These are phyloP conservation scores for Claviceps purpurea DNA, from an alignment of 2,329 filamentous ascomycete genomes.

Conservation along the genomic window DNA sequence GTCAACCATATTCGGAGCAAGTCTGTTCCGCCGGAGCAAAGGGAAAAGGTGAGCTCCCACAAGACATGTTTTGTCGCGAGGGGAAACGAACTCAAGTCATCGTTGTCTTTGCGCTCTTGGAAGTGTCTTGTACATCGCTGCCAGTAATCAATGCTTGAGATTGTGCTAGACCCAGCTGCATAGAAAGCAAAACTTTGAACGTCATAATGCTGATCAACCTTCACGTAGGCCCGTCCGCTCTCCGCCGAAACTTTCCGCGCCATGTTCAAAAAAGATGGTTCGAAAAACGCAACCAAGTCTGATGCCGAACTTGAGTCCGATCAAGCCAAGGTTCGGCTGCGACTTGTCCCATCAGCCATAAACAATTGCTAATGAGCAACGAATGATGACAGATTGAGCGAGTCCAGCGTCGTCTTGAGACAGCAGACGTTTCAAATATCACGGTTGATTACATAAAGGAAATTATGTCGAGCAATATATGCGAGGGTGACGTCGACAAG, in stretches of 20 bases:
- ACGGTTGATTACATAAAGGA: conserved; percentile 44
- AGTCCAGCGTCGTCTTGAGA: conserved; percentile 25
- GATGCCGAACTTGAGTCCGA: conserved; percentile 25
- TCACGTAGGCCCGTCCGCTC: conserved; percentile 33
- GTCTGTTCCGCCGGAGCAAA: conserved; percentile 36
- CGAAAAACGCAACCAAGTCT: conserved; percentile 30
- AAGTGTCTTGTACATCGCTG: not conserved
- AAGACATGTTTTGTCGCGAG: not conserved
- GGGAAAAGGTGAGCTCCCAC: conserved; percentile 31
- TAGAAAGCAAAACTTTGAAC: not conserved
- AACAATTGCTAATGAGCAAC: not conserved
- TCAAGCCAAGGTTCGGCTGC: conserved; percentile 16
- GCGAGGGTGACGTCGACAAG: conserved; percentile 56
- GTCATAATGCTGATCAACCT: not conserved
- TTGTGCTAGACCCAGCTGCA: not conserved
- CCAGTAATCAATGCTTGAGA: not conserved
- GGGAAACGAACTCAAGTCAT: not conserved
- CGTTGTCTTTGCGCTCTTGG: too few species aligned
- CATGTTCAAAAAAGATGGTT: conserved; percentile 49
- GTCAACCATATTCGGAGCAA: conserved; percentile 38
- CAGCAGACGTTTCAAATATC: conserved; percentile 32
- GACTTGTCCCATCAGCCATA: not conserved
- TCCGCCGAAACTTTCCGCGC: conserved; percentile 46
- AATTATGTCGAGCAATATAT: conserved; percentile 47
- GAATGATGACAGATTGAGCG: conserved; percentile 25